Conservation (phyloP, 2,329 filamentous ascomycete species). For the Aspergillus melleus region DNA sequence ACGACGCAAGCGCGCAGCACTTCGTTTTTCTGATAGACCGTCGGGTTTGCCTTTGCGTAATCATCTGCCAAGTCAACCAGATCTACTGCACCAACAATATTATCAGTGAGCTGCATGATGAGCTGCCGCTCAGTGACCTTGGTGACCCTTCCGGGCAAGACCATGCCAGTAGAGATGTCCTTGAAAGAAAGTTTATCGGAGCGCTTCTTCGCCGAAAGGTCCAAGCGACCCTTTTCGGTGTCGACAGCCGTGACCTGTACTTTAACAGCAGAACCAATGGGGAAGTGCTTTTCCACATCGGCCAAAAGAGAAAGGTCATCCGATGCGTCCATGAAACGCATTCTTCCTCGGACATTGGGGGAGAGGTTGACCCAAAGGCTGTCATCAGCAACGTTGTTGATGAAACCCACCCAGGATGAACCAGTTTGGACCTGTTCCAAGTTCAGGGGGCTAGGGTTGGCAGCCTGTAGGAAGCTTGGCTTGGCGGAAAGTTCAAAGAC, state of each 20-base stretch:
- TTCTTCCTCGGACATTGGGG: slow-evolving; percentile 80
- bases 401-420: slow-evolving; percentile 73
- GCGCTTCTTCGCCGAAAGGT: slow-evolving; percentile 75
- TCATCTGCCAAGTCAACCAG: slow-evolving; percentile 84
- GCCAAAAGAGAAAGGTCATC: slow-evolving; percentile 79
- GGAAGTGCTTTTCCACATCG: slow-evolving; percentile 77
- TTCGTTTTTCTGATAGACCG: slow-evolving; percentile 77
- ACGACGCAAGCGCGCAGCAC: slow-evolving; percentile 85
- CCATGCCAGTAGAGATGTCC: slow-evolving; percentile 73
- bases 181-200: slow-evolving; percentile 65
- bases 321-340: slow-evolving; percentile 79
- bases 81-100: slow-evolving; percentile 75
- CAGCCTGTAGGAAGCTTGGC: slow-evolving; percentile 55
- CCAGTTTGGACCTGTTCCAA: slow-evolving; percentile 72
- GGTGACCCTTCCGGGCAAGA: slow-evolving; percentile 79
- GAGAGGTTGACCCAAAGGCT: slow-evolving; percentile 90
- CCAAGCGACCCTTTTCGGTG: slow-evolving; percentile 69
- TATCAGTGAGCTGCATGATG: slow-evolving; percentile 80
- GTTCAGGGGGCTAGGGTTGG: slow-evolving; percentile 63
- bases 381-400: slow-evolving; percentile 83
- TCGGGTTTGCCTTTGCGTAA: slow-evolving; percentile 75
- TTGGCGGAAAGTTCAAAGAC: slow-evolving; percentile 88
- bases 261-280: slow-evolving; percentile 82
- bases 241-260: slow-evolving; percentile 78
- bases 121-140: slow-evolving; percentile 82